A percentile compares a stretch with the other conserved stretches of the same genome.
Conservation (phyloP, 371 early-diverging fungal species). For the Choanephora cucurbitarum region DNA sequence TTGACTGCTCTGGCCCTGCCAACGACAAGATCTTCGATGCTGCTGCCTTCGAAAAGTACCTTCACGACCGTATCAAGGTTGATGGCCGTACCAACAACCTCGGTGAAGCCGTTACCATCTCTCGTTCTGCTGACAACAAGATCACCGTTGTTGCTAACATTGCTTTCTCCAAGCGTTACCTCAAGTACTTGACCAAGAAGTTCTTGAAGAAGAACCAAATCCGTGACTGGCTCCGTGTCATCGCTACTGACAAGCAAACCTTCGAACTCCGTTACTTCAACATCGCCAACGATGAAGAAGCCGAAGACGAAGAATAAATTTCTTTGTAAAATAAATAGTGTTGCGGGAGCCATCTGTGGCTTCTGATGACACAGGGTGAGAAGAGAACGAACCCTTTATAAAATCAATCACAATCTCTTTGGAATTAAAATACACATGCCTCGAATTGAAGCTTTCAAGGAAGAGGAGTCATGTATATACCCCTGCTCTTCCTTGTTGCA, state of each 20-base stretch:
- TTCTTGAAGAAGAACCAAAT: slow-evolving; percentile 99
- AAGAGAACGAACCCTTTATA: slow-evolving; percentile 67
- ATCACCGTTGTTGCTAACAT: slow-evolving; percentile 79
- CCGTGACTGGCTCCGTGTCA: slow-evolving; percentile 98
- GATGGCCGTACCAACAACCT: slow-evolving; percentile 96
- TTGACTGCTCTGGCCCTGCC: slow-evolving; percentile 94
- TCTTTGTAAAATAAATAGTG: slow-evolving; percentile 15
- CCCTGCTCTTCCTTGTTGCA: not conserved
- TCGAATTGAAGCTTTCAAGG: too few species aligned
- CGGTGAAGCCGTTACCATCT: slow-evolving; percentile 83
- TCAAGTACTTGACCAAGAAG: slow-evolving; percentile 99
- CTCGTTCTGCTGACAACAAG: slow-evolving; percentile 75
- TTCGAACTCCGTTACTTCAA: slow-evolving; percentile 97
- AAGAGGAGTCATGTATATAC: not conserved
- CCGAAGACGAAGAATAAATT: slow-evolving; percentile 68
- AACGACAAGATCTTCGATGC: slow-evolving; percentile 96
- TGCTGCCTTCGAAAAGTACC: slow-evolving; percentile 96
- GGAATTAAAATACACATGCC: slow-evolving; percentile 18
- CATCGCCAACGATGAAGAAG: slow-evolving; percentile 85
- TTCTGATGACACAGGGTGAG: slow-evolving; percentile 45
- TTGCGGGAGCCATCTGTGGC: not conserved
- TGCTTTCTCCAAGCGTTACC: slow-evolving; percentile 96
- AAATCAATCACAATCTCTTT: slow-evolving; percentile 35
- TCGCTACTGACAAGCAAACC: slow-evolving; percentile 87
- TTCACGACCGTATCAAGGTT: slow-evolving; percentile 98